Evolutionary conservation across 2,329 filamentous ascomycete genomes (phyloP).

Genomic region (Colletotrichum viniferum): DNA sequence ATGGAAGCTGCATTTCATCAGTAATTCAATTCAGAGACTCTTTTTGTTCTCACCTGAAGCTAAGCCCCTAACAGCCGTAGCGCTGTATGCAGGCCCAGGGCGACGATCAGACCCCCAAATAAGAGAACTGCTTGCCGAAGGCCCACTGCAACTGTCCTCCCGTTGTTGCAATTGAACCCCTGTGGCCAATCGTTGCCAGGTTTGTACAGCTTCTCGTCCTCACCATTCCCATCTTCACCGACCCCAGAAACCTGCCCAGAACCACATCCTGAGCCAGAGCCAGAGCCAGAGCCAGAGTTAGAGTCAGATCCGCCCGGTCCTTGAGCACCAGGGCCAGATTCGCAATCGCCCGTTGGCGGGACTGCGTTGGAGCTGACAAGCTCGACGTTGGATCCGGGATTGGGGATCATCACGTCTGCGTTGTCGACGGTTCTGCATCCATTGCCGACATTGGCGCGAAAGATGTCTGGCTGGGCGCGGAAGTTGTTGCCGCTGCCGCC

Average conservation of each 20-base stretch:
- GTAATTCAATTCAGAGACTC: neutral
- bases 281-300: neutral
- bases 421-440: slow-evolving; percentile 56
- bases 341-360: neutral
- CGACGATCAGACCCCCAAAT: neutral
- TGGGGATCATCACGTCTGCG: slow-evolving; percentile 63
- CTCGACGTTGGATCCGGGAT: slow-evolving; percentile 60
- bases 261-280: neutral
- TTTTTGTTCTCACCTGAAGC: neutral
- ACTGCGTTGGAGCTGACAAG: slow-evolving; percentile 23
- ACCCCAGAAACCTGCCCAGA: neutral
- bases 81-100: neutral
- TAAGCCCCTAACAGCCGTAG: neutral
- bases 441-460: slow-evolving; percentile 65
- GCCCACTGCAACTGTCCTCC: neutral
- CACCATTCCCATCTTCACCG: neutral
- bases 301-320: neutral
- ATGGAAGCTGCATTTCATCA: neutral
- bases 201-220: neutral
- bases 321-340: neutral
- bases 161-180: neutral
- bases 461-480: slow-evolving; percentile 64
- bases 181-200: neutral
- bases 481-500: slow-evolving; percentile 4
- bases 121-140: neutral